Evolutionary conservation across 1,139 yeast genomes (phyloP).

Genomic region (Suhomyces maxii): DNA sequence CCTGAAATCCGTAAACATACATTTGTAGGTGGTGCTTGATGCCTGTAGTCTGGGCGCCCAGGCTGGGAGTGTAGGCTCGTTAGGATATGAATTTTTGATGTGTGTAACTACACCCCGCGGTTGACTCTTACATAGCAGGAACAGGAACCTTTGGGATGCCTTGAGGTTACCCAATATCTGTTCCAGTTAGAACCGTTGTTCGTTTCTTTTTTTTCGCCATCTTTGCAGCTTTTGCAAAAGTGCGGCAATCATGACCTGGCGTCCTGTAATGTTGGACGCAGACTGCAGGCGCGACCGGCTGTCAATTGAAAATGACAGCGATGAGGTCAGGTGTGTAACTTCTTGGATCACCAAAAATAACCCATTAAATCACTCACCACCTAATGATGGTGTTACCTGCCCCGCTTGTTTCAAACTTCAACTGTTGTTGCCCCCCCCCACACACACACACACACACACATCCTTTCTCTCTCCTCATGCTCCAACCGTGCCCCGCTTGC

Average conservation of each 20-base stretch:
- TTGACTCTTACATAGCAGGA: too few relatives aligned
- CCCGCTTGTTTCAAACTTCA: neutral
- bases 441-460: too few relatives aligned
- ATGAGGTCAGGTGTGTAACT: neutral
- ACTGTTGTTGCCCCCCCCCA: too few relatives aligned
- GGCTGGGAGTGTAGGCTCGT: neutral
- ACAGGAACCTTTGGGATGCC: neutral
- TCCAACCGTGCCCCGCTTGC: neutral
- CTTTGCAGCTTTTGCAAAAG: neutral
- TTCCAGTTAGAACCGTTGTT: neutral
- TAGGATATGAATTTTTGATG: neutral
- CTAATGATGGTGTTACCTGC: neutral
- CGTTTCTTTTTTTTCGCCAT: neutral
- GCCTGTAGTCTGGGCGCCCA: too few relatives aligned
- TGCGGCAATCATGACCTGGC: neutral
- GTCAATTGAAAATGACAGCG: neutral
- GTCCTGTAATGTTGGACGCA: neutral
- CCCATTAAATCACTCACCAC: neutral
- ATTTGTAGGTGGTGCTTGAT: too few relatives aligned
- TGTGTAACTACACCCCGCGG: too few relatives aligned
- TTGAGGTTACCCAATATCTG: neutral
- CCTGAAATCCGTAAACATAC: too few relatives aligned
- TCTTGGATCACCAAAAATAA: neutral
- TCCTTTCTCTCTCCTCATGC: neutral
- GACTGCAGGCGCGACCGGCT: constrained; percentile 7